These are phyloP conservation scores for Pseudoneurospora amorphoporcata DNA, from an alignment of 495 filamentous ascomycete species.

Conservation along the genomic window DNA sequence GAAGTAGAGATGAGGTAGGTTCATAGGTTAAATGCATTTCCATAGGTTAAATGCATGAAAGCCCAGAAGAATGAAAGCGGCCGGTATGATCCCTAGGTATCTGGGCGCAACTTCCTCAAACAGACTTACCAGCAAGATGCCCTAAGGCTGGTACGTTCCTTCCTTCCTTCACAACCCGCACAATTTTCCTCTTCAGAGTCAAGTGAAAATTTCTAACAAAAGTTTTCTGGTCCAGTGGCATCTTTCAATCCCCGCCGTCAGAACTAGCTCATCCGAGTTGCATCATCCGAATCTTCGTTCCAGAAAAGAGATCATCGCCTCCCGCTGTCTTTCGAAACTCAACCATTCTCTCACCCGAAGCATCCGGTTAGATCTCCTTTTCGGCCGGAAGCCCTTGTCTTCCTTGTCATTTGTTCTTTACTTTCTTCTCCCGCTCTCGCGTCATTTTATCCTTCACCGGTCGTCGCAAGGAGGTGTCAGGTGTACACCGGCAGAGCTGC, in stretches of 20 bases:
- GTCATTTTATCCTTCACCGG: background rate
- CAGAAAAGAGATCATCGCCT: background rate
- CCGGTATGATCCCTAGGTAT: background rate
- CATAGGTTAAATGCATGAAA: background rate
- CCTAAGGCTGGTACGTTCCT: background rate
- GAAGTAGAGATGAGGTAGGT: background rate
- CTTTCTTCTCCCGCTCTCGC: background rate
- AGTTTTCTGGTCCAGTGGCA: background rate
- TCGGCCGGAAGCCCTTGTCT: background rate
- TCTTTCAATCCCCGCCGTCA: background rate
- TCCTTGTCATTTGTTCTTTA: background rate
- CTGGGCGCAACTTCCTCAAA: background rate
- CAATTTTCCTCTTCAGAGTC: background rate
- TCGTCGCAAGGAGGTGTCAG: background rate
- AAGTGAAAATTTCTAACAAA: background rate
- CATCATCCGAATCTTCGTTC: background rate
- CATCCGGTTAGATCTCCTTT: background rate
- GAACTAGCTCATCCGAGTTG: background rate
- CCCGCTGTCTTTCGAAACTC: background rate
- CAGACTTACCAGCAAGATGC: background rate
- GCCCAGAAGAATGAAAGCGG: background rate
- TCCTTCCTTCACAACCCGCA: background rate
- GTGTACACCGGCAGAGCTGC: background rate
- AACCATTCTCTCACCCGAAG: background rate
- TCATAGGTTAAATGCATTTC: background rate